Conservation (phyloP, 2,329 filamentous ascomycete species). For the Sporothrix phasma region DNA sequence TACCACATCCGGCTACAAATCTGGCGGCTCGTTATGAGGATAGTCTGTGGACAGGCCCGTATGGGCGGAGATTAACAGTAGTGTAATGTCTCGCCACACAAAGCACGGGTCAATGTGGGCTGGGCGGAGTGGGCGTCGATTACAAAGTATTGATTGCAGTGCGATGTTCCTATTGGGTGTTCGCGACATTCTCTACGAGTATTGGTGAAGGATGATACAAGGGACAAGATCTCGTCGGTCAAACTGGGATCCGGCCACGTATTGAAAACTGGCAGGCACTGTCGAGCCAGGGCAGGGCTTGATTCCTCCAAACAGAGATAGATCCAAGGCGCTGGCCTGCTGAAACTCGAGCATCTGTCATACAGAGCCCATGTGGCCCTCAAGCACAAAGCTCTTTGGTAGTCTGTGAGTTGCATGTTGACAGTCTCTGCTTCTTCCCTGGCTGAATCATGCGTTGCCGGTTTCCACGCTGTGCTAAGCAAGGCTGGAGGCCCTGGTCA, state of each 20-base stretch:
- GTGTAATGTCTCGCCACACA: background rate
- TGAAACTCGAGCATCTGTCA: background rate
- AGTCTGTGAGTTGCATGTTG: too few species aligned
- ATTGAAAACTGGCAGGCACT: background rate
- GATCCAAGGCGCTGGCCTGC: background rate
- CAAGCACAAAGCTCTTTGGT: too few species aligned
- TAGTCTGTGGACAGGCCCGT: background rate
- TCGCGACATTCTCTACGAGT: background rate
- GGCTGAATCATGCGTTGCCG: background rate
- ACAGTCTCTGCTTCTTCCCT: background rate
- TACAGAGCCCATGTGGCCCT: background rate
- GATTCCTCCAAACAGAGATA: background rate
- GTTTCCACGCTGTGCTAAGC: background rate
- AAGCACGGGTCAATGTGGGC: background rate
- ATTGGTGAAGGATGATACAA: background rate
- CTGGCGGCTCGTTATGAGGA: conserved; percentile 12
- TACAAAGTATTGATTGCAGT: background rate
- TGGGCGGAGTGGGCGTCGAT: background rate
- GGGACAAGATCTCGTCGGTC: background rate
- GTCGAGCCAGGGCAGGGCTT: background rate
- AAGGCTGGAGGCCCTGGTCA: background rate
- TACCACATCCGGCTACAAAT: background rate
- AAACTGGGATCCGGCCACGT: background rate
- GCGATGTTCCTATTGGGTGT: background rate
- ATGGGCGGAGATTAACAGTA: background rate